Percentiles rank a stretch among this genome's conserved stretches.
phyloP scores from a whole-genome alignment of 2,329 filamentous ascomycete genomes.

The Chrysoporthe austroafricana region DNA sequence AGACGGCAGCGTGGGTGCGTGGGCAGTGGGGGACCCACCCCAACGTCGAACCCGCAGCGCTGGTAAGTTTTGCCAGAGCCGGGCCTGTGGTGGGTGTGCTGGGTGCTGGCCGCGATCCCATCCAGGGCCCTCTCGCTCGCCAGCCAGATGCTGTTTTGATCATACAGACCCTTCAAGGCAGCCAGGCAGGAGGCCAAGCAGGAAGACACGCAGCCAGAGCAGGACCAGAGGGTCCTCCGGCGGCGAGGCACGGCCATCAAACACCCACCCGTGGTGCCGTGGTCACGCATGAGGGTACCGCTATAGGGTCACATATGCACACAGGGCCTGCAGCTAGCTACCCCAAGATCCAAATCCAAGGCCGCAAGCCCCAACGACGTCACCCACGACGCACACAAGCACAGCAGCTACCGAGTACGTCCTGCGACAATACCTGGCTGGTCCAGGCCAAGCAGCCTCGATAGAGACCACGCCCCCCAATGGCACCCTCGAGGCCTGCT shows the following conservation, averaged over 20 bases:
- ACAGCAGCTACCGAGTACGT: not conserved
- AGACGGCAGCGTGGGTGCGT: not conserved
- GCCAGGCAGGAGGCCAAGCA: no score
- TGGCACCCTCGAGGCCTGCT: not conserved
- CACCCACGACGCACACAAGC: not conserved
- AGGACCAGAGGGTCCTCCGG: not conserved
- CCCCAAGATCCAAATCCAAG: not conserved
- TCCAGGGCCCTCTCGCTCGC: no score
- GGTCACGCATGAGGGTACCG: not conserved
- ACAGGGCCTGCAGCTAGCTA: not conserved
- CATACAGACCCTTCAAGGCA: no score
- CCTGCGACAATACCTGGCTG: no score
- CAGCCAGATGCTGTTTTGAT: no score
- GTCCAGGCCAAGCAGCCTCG: not conserved
- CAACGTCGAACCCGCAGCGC: conserved; percentile 6
- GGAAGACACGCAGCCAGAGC: not conserved
- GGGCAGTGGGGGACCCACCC: not conserved
- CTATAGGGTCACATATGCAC: not conserved
- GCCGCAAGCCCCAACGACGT: conserved; percentile 1
- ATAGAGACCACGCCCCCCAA: not conserved
- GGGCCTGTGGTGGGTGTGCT: no score
- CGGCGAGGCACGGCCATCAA: not conserved
- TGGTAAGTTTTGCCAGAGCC: not conserved
- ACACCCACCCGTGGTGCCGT: not conserved
- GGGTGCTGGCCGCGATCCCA: no score